Evolutionary conservation across 1,139 yeast genomes (phyloP), one percentile per base, ranked within the genome.

Genomic region (Yarrowia galli): DNA sequence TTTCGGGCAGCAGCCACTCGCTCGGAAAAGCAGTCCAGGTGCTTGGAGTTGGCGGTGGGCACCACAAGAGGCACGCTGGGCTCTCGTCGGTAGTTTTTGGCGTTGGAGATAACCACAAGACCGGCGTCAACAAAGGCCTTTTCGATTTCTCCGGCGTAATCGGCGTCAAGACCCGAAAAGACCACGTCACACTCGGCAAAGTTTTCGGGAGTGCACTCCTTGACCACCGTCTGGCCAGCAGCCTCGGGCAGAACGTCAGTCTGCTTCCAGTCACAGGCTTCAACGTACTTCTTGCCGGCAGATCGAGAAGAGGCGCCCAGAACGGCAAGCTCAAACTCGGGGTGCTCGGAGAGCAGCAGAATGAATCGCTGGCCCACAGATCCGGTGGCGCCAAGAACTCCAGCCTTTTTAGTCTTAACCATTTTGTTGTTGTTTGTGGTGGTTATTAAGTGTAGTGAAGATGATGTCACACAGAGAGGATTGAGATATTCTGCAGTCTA

Each of bases 321-420:
- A 8, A 87, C 96, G 70, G 86, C 84, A 68, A 95, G 80, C 77
- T 91, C 92, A 75, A 96, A 92, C 71, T 92, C 92, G 42, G 98
- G 98, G 77, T 95, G 98, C 71, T 90, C 81, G 1, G 93, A 86
- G 72, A 95, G 84, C 68, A 95, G 83, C 68, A 93, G 83, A 71
- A 95, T 93, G 77, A 95, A 95, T 75, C 99, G 85, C 80, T 95
- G 99, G 68, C 99, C 99, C 60, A 95, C 99, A 53, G 97, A 89
- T 66, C 98, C 99, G 25, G 98, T 93, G 73, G 98, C 98, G 67
- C 99, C 99, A 72, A 95, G 83, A 74, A 95, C 97, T 81, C 99
- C 99, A 43, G 75, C 78, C 68, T 72, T 74, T 48, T 68, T 69
- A 25, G 63, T 58, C 35, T 69, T 68, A 22, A 67, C 69, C 70